Conservation (phyloP, 2,329 filamentous ascomycete genomes). For the Monilinia fructicola region DNA sequence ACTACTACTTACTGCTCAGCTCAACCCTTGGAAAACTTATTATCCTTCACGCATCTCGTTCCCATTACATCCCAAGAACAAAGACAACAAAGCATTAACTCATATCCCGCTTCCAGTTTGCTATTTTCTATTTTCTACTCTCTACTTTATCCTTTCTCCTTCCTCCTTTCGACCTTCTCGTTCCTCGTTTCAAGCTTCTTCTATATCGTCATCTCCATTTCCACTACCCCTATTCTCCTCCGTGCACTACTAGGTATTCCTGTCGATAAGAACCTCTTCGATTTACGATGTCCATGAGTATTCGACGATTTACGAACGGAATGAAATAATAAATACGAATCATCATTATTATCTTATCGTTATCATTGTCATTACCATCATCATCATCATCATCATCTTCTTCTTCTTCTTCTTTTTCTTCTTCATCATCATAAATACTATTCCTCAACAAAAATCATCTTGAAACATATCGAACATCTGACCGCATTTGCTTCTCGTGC, state of each 20-base stretch:
- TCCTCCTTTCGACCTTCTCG: neutral
- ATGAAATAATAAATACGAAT: neutral
- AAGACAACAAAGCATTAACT: conserved; percentile 19
- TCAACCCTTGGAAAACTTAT: neutral
- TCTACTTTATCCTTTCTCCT: neutral
- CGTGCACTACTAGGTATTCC: no score
- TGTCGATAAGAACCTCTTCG: neutral
- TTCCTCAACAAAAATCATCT: conserved; percentile 2
- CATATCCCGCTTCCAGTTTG: neutral
- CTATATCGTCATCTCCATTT: conserved; percentile 8
- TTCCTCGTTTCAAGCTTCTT: neutral
- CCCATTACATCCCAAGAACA: conserved; percentile 1
- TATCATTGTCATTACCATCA: no score
- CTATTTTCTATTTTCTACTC: no score
- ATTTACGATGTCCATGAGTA: conserved; percentile 3
- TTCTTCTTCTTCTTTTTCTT: no score
- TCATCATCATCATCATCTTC: no score
- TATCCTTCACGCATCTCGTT: neutral
- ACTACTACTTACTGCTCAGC: no score
- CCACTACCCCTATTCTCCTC: neutral
- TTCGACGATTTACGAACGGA: neutral
- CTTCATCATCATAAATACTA: neutral
- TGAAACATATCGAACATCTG: conserved; percentile 22
- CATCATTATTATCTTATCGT: no score
- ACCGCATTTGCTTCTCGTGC: conserved; percentile 12